Evolutionary conservation across 768 basidiomycete species (phyloP).

Genomic region (Hortiboletus campestris): DNA sequence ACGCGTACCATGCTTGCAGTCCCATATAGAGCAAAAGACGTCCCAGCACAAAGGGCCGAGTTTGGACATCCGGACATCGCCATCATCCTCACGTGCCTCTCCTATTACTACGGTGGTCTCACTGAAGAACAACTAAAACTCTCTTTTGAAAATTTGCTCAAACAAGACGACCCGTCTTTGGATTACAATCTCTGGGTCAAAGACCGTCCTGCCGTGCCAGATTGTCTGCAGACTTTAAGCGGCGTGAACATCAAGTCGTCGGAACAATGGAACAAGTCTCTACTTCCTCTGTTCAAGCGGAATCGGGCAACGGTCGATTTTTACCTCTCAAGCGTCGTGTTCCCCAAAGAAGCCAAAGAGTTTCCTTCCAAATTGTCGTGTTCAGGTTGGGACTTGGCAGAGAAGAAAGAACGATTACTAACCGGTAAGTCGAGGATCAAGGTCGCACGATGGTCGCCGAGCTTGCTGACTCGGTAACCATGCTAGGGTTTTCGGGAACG

Average conservation of each 20-base stretch:
- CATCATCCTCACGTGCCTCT: conserved; percentile 34
- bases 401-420: conserved; percentile 14
- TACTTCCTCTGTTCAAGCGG: conserved; percentile 26
- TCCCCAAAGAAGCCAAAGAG: conserved; percentile 38
- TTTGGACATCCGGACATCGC: conserved; percentile 38
- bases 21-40: conserved; percentile 38
- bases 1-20: conserved; percentile 36
- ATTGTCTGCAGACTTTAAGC: conserved; percentile 6
- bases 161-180: conserved; percentile 30
- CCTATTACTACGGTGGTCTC: conserved; percentile 38
- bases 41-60: conserved; percentile 35
- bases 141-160: conserved; percentile 30
- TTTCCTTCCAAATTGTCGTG: conserved; percentile 36
- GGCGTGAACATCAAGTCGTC: conserved; percentile 31
- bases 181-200: conserved; percentile 35
- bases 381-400: conserved; percentile 39
- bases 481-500: conserved; percentile 38
- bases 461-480: neutral
- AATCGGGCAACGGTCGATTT: conserved; percentile 35
- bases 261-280: conserved; percentile 17
- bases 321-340: conserved; percentile 36
- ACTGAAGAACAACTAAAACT: conserved; percentile 25
- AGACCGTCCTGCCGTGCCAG: conserved; percentile 18
- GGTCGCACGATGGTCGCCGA: no score
- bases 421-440: conserved; percentile 12